phyloP scores from a whole-genome alignment of 202 grass and related monocot genomes.

The Elaeis oleifera region DNA sequence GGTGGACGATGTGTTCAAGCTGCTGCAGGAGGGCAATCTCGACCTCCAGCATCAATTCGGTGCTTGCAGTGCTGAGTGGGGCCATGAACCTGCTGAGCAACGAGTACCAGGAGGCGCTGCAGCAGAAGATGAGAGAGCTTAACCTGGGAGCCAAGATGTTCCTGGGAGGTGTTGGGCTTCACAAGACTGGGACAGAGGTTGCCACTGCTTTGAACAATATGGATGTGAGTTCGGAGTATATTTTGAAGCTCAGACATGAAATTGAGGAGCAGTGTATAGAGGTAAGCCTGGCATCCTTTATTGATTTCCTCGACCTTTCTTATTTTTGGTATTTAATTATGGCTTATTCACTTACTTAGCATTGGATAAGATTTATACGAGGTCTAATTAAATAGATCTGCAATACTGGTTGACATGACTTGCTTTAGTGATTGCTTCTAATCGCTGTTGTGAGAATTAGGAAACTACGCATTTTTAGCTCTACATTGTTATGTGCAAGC shows the following conservation, averaged over 20 bases:
- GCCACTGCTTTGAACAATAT: constrained; percentile 83
- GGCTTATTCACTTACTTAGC: neutral
- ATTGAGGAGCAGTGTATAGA: constrained; percentile 73
- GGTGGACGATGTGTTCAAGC: constrained; percentile 85
- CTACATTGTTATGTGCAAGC: no score
- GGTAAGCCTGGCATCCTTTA: constrained; percentile 29
- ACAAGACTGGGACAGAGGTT: constrained; percentile 82
- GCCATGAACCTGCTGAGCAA: constrained; percentile 64
- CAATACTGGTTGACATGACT: no score
- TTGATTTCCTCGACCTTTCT: constrained; percentile 3
- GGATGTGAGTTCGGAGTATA: constrained; percentile 87
- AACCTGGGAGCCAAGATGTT: constrained; percentile 89
- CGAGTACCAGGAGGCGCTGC: constrained; percentile 82
- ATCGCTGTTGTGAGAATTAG: no score
- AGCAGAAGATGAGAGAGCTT: constrained; percentile 72
- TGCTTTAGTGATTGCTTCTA: no score
- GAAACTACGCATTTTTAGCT: no score
- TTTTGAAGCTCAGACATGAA: constrained; percentile 80
- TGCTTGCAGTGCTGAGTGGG: constrained; percentile 69
- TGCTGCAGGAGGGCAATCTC: constrained; percentile 71
- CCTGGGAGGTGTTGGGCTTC: constrained; percentile 71
- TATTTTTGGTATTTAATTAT: constrained; percentile 15
- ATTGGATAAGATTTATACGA: no score
- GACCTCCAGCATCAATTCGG: constrained; percentile 76
- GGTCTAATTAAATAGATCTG: no score